These are phyloP conservation scores for Boletus subcaerulescens DNA, from an alignment of 768 basidiomycete species.

Conservation along the genomic window DNA sequence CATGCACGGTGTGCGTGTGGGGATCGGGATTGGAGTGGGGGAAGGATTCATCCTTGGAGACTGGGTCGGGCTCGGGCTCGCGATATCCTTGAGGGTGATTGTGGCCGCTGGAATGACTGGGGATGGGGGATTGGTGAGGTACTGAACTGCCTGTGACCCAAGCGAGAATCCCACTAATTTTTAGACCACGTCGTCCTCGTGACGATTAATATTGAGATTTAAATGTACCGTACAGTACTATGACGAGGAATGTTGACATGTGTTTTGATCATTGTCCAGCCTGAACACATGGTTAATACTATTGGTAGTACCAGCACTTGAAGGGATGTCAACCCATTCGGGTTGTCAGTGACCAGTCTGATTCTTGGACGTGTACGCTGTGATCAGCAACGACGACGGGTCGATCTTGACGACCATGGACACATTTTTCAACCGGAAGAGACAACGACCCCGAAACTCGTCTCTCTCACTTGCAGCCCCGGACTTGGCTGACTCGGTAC, in stretches of 20 bases:
- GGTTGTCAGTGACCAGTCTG: constrained; percentile 2
- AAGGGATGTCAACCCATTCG: constrained; percentile 2
- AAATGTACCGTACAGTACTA: background rate
- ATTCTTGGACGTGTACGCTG: constrained; percentile 6
- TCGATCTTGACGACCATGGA: constrained; percentile 47
- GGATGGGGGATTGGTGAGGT: constrained; percentile 27
- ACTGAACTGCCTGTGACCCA: constrained; percentile 29
- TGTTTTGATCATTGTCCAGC: constrained; percentile 17
- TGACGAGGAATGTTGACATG: constrained; percentile 19
- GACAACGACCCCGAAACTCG: constrained; percentile 53
- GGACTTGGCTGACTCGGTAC: constrained; percentile 68
- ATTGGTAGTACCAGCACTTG: background rate
- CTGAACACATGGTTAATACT: background rate
- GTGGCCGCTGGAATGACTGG: constrained; percentile 20
- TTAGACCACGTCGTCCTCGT: constrained; percentile 26
- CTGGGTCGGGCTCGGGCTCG: constrained; percentile 26
- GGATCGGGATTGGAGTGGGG: constrained; percentile 35
- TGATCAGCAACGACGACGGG: constrained; percentile 14
- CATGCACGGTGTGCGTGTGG: constrained; percentile 23
- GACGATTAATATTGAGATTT: constrained; percentile 10
- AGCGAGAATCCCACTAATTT: constrained; percentile 26
- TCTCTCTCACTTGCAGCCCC: constrained; percentile 48
- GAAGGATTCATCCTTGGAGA: constrained; percentile 42
- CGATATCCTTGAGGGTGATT: constrained; percentile 11
- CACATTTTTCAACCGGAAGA: constrained; percentile 64